A percentile compares a stretch with the other conserved stretches of the same genome.
phyloP scores from a whole-genome alignment of 176 grass and related monocot genomes.

The Triticum turgidum region DNA sequence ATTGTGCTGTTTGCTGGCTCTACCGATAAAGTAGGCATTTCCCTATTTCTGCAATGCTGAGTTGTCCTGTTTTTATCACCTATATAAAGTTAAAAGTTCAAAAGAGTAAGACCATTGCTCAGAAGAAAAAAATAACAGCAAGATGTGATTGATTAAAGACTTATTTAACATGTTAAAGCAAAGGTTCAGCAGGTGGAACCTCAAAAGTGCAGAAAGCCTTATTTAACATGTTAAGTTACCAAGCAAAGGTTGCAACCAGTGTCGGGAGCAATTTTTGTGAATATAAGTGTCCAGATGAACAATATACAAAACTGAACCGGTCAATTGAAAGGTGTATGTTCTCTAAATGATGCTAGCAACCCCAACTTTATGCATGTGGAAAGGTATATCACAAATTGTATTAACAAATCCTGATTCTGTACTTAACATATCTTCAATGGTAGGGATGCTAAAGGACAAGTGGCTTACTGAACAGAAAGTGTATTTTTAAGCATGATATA shows the following conservation, averaged over 20 bases:
- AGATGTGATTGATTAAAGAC: slow-evolving; percentile 15
- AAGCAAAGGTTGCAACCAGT: neutral
- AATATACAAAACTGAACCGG: neutral
- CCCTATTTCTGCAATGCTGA: slow-evolving; percentile 1
- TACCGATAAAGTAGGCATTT: slow-evolving; percentile 11
- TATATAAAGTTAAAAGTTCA: slow-evolving; percentile 21
- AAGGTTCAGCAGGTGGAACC: neutral
- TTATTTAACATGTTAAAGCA: neutral
- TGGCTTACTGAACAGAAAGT: too few species aligned
- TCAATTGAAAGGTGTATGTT: neutral
- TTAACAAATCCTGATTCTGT: neutral
- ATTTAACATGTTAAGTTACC: neutral
- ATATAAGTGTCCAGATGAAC: neutral
- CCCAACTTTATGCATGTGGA: neutral
- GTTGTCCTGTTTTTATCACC: slow-evolving; percentile 5
- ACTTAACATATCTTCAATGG: too few species aligned
- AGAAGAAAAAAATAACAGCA: neutral
- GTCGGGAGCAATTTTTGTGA: neutral
- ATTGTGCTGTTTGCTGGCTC: neutral
- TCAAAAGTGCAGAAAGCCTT: neutral
- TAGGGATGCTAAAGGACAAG: too few species aligned
- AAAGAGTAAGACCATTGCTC: slow-evolving; percentile 17
- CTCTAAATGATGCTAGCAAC: neutral
- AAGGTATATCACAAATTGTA: neutral
- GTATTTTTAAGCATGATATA: too few species aligned